These are phyloP conservation scores for Pseudovirgaria hyperparasitica DNA, from an alignment of 2,329 filamentous ascomycete species.

Conservation along the genomic window DNA sequence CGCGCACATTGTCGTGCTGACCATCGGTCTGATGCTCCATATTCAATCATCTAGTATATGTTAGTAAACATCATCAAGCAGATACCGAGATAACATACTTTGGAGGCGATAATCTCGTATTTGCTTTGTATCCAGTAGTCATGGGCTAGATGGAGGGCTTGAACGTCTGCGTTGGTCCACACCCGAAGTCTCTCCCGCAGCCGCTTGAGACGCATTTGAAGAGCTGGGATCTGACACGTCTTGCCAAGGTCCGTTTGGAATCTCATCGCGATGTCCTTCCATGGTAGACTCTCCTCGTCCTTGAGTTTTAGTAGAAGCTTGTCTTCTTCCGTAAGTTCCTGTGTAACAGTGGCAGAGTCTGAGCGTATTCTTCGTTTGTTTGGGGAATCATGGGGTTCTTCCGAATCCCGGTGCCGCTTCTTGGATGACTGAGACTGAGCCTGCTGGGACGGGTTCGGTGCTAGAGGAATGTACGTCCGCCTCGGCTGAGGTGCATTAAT, in stretches of 20 bases:
- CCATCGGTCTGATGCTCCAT: constrained; percentile 38
- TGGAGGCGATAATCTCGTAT: constrained; percentile 40
- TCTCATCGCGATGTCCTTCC: constrained; percentile 41
- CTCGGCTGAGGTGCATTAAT: constrained; percentile 25
- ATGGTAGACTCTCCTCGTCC: constrained; percentile 38
- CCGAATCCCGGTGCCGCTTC: constrained; percentile 27
- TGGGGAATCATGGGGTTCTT: constrained; percentile 15
- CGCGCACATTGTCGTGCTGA: constrained; percentile 35
- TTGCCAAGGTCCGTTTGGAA: constrained; percentile 37
- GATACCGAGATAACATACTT: constrained; percentile 20
- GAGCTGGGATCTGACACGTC: constrained; percentile 36
- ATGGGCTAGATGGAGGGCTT: constrained; percentile 35
- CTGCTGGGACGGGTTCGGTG: constrained; percentile 27
- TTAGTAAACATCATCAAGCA: constrained; percentile 5
- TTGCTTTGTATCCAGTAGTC: constrained; percentile 41
- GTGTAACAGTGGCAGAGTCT: constrained; percentile 17
- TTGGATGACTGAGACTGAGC: constrained; percentile 17
- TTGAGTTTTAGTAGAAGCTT: constrained; percentile 37
- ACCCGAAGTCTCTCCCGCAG: constrained; percentile 36
- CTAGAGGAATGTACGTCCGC: constrained; percentile 30
- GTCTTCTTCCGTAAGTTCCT: constrained; percentile 38
- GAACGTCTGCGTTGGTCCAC: constrained; percentile 39
- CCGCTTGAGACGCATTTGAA: constrained; percentile 43
- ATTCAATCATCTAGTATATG: constrained; percentile 36
- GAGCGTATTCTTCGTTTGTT: constrained; percentile 31